Conservation (phyloP, 805 yeast genomes). For the Cephaloascus fragrans region DNA sequence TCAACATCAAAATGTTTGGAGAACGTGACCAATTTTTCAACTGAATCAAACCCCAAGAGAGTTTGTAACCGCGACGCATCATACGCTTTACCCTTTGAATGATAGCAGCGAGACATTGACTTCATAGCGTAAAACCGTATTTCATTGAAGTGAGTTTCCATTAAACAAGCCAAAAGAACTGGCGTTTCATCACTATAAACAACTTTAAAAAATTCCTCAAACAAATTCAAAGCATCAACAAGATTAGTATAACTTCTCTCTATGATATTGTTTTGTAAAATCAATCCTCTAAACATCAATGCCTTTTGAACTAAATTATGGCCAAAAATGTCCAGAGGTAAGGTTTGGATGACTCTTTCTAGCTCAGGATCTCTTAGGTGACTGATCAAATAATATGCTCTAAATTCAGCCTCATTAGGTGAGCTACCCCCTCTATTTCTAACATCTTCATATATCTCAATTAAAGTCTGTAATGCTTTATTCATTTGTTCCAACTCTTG, state of each 20-base stretch:
- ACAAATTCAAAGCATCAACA: constrained; percentile 53
- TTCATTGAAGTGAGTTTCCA: constrained; percentile 76
- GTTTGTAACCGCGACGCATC: constrained; percentile 34
- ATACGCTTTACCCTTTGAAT: constrained; percentile 62
- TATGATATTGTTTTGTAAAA: constrained; percentile 51
- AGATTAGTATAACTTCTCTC: constrained; percentile 43
- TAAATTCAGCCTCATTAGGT: constrained; percentile 86
- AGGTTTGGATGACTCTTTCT: constrained; percentile 60
- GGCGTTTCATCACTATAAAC: constrained; percentile 46
- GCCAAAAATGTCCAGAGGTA: constrained; percentile 49
- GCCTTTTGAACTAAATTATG: constrained; percentile 61
- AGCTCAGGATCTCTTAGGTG: constrained; percentile 79
- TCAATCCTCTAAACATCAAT: constrained; percentile 53
- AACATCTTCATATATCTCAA: constrained; percentile 79
- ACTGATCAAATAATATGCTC: constrained; percentile 77
- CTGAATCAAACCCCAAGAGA: constrained; percentile 60
- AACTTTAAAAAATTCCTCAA: constrained; percentile 50
- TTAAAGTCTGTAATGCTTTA: constrained; percentile 79
- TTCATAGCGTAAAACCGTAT: constrained; percentile 65
- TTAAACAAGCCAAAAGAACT: constrained; percentile 57
- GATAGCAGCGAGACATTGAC: constrained; percentile 55
- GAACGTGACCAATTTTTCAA: constrained; percentile 42
- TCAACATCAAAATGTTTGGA: constrained; percentile 57
- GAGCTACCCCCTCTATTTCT: constrained; percentile 57
- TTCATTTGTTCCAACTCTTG: constrained; percentile 93